Percentiles rank a stretch among this genome's conserved stretches.
Conservation (phyloP, 495 filamentous ascomycete species). For the Annulohypoxylon nitens region DNA sequence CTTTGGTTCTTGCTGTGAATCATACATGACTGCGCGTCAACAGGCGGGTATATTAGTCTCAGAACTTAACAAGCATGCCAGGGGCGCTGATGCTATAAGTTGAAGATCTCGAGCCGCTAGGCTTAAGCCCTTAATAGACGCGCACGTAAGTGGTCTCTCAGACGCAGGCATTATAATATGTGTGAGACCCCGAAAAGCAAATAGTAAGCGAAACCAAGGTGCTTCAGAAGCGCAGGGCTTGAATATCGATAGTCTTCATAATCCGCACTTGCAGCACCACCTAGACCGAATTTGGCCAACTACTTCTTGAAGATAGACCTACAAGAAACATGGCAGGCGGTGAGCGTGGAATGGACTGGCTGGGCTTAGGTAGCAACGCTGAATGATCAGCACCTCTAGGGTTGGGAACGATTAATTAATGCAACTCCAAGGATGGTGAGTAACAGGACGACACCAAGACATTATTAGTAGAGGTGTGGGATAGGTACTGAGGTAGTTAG, state of each 20-base stretch:
- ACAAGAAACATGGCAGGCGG: conserved; percentile 8
- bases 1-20: conserved; percentile 3
- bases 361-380: conserved; percentile 6
- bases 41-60: neutral
- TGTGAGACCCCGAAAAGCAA: conserved; percentile 19
- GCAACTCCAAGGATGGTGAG: neutral
- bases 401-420: conserved; percentile 13
- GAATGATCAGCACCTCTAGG: neutral
- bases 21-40: conserved; percentile 2
- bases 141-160: conserved; percentile 1
- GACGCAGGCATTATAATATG: neutral
- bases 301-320: conserved; percentile 1
- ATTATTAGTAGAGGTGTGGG: neutral
- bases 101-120: neutral
- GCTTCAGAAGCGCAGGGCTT: neutral
- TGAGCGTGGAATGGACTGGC: conserved; percentile 5
- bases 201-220: neutral
- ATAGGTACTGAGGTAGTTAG: conserved; percentile 20
- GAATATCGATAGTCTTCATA: conserved; percentile 3
- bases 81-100: neutral
- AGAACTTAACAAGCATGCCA: neutral
- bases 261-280: conserved; percentile 8
- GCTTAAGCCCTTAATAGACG: neutral
- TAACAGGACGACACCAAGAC: neutral
- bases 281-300: neutral